phyloP scores from a whole-genome alignment of 1,139 yeast genomes.

The Scheffersomyces insectosa region DNA sequence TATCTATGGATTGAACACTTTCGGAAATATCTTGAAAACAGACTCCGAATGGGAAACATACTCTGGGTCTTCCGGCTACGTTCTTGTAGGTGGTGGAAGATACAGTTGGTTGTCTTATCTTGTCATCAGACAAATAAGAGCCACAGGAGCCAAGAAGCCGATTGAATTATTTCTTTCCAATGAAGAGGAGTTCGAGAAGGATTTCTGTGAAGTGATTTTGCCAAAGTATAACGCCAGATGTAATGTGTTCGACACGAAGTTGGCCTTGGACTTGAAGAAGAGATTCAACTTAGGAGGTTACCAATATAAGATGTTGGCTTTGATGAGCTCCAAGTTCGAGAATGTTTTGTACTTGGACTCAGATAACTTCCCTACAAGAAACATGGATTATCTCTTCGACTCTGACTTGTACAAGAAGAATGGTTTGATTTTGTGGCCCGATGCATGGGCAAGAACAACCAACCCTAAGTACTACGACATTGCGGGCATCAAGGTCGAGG shows the following conservation, averaged over 20 bases:
- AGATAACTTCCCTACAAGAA: slow-evolving; percentile 61
- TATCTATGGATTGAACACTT: slow-evolving; percentile 33
- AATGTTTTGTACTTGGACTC: slow-evolving; percentile 65
- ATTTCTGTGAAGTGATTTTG: slow-evolving; percentile 52
- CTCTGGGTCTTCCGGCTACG: slow-evolving; percentile 40
- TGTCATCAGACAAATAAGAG: slow-evolving; percentile 43
- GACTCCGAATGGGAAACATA: slow-evolving; percentile 41
- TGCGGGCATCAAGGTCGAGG: slow-evolving; percentile 39
- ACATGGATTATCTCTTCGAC: slow-evolving; percentile 53
- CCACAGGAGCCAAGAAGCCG: slow-evolving; percentile 40
- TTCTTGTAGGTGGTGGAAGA: slow-evolving; percentile 46
- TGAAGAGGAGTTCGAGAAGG: slow-evolving; percentile 46
- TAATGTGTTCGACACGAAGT: slow-evolving; percentile 42
- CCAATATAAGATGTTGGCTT: slow-evolving; percentile 64
- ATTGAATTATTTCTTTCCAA: slow-evolving; percentile 55
- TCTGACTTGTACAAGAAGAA: slow-evolving; percentile 39
- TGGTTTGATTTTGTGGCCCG: slow-evolving; percentile 53
- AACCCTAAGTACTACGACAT: slow-evolving; percentile 49
- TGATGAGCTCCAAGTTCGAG: slow-evolving; percentile 59
- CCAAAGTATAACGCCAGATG: slow-evolving; percentile 58
- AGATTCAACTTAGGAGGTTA: slow-evolving; percentile 51
- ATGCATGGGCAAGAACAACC: slow-evolving; percentile 52
- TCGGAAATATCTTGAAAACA: slow-evolving; percentile 35
- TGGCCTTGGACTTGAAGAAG: slow-evolving; percentile 22
- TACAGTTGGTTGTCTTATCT: slow-evolving; percentile 47